Percentiles rank a stretch among this genome's conserved stretches.
Conservation (phyloP, 352 stramenopile species). For the Pythium sukuiense region DNA sequence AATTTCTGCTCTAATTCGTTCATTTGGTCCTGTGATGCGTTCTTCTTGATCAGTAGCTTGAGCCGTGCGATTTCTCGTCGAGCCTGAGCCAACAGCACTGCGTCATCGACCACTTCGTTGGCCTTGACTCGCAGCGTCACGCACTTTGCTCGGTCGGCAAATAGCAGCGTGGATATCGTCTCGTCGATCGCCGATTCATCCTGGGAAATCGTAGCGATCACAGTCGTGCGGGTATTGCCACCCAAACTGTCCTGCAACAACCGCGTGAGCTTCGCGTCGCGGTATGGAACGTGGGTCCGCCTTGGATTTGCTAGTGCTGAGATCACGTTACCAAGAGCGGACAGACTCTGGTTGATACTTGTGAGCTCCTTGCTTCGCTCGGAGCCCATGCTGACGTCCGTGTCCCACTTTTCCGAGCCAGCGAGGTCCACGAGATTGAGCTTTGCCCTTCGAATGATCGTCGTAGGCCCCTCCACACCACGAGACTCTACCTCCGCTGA, state of each 20-base stretch:
- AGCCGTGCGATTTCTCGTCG: constrained; percentile 70
- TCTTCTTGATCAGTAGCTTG: constrained; percentile 59
- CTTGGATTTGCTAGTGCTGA: constrained; percentile 70
- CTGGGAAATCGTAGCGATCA: constrained; percentile 90
- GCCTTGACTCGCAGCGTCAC: constrained; percentile 73
- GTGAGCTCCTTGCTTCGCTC: constrained; percentile 86
- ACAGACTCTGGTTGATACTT: constrained; percentile 92
- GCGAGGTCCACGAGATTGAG: constrained; percentile 93
- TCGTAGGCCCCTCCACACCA: constrained; percentile 59
- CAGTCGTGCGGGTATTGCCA: constrained; percentile 88
- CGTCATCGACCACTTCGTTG: constrained; percentile 84
- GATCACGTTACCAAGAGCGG: constrained; percentile 89
- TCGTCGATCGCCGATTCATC: constrained; percentile 78
- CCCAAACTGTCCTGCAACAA: constrained; percentile 83
- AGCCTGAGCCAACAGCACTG: constrained; percentile 69
- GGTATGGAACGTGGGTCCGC: constrained; percentile 92
- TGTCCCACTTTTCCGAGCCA: constrained; percentile 91
- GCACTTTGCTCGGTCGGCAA: constrained; percentile 82
- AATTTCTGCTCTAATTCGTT: constrained; percentile 49
- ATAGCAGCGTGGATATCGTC: constrained; percentile 90
- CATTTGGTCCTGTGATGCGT: constrained; percentile 32
- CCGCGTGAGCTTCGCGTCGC: constrained; percentile 97
- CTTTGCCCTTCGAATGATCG: constrained; percentile 75
- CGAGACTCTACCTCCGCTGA: constrained; percentile 78
- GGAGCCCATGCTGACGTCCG: constrained; percentile 57